These are phyloP conservation scores for Thymus quinquecostatus DNA, from an alignment of 257 asterid genomes.

Conservation along the genomic window DNA sequence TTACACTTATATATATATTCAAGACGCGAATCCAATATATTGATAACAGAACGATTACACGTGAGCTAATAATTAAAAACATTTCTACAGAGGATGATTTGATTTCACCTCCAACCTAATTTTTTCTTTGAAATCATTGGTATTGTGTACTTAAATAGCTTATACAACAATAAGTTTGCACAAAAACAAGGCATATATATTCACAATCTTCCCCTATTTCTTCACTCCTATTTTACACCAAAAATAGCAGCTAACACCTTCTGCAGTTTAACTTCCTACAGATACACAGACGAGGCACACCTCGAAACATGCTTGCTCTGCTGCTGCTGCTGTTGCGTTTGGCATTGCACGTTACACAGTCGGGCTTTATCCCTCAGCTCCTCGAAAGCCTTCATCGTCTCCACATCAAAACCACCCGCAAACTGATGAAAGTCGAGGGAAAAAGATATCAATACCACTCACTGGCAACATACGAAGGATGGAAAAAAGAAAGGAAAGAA, in stretches of 20 bases:
- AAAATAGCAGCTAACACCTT: constrained; percentile 33
- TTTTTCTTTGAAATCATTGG: neutral
- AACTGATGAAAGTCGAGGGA: constrained; percentile 46
- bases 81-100: no score
- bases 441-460: neutral
- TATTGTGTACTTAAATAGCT: constrained; percentile 3
- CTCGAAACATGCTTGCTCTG: constrained; percentile 56
- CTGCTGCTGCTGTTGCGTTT: constrained; percentile 47
- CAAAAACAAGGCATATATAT: constrained; percentile 32
- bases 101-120: neutral
- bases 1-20: no score
- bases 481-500: neutral
- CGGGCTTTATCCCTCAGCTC: constrained; percentile 68
- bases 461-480: neutral
- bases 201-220: constrained; percentile 32
- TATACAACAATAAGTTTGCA: constrained; percentile 21
- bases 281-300: constrained; percentile 47
- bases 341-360: constrained; percentile 40
- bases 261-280: constrained; percentile 61
- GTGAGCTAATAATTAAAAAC: no score
- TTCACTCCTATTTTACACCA: constrained; percentile 39
- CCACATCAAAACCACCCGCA: constrained; percentile 87
- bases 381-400: constrained; percentile 69
- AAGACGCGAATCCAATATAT: no score
- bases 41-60: no score